phyloP scores from a whole-genome alignment of 75 land plant genomes.

The Sequoia sempervirens region DNA sequence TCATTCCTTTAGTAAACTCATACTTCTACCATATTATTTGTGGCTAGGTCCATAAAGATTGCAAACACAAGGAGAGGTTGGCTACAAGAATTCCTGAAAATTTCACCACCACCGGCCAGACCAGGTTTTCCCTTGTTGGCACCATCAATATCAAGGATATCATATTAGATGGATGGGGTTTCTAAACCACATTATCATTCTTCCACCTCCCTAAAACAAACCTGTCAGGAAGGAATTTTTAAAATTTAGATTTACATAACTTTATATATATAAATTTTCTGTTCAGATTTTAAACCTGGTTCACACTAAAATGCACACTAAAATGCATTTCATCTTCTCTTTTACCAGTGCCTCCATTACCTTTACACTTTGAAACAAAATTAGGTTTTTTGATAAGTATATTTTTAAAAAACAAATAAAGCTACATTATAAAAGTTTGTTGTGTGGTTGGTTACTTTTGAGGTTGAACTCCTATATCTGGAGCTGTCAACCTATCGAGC shows the following conservation, averaged over 20 bases:
- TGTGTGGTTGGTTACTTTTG: neutral
- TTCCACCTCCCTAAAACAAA: too few relatives aligned
- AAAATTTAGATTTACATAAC: too few relatives aligned
- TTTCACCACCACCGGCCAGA: neutral
- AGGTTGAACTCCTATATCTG: neutral
- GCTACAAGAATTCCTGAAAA: neutral
- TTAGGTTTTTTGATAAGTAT: neutral
- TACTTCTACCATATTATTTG: neutral
- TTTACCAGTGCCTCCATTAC: neutral
- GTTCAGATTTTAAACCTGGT: neutral
- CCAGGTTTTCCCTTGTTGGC: neutral
- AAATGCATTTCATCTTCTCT: neutral
- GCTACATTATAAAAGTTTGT: too few relatives aligned
- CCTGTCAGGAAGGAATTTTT: too few relatives aligned
- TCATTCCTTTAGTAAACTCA: neutral
- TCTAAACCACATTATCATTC: too few relatives aligned
- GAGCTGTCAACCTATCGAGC: neutral
- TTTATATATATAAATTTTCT: too few relatives aligned
- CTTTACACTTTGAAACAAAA: neutral
- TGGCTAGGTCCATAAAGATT: neutral
- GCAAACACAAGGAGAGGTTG: neutral
- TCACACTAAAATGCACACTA: neutral
- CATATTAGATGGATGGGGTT: too few relatives aligned
- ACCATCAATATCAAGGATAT: neutral
- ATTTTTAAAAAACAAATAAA: too few relatives aligned